Evolutionary conservation across 225 moss, liverwort and hornwort genomes (phyloP).

Genomic region (Asterella californica): DNA sequence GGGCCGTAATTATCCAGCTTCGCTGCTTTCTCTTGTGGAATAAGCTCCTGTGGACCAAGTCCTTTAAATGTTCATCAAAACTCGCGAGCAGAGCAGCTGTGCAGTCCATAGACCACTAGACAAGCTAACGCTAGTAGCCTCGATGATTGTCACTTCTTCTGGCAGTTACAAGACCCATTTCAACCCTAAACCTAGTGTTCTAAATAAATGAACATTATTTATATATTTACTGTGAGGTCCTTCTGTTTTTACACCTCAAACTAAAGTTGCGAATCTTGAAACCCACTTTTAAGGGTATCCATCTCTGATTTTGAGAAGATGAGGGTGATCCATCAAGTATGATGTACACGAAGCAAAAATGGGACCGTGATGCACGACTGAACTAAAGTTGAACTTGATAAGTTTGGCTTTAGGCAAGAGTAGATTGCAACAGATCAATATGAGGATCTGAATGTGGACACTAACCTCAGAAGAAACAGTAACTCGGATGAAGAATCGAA

Average conservation of each 20-base stretch:
- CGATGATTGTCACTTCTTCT: neutral
- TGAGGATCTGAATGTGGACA: neutral
- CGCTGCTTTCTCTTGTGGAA: conserved; percentile 62
- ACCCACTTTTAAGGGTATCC: no score
- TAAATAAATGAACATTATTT: no score
- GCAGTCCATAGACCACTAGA: neutral
- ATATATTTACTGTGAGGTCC: no score
- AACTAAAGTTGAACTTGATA: neutral
- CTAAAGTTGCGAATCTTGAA: no score
- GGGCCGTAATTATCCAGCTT: conserved; percentile 60
- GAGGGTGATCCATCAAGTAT: no score
- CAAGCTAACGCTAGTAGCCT: neutral
- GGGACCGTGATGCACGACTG: neutral
- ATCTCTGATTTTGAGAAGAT: no score
- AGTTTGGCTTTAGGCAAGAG: neutral
- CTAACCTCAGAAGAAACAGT: conserved; percentile 67
- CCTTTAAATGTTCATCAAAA: neutral
- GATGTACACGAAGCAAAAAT: no score
- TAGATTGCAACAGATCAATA: neutral
- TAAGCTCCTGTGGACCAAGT: conserved; percentile 55
- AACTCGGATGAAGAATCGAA: conserved; percentile 87
- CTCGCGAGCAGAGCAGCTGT: neutral
- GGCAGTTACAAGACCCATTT: neutral
- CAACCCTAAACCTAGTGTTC: neutral
- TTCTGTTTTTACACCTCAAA: no score